Base-by-base conservation (phyloP, 2,329 filamentous ascomycete species). In the Ceratocystis cubensis region DNA sequence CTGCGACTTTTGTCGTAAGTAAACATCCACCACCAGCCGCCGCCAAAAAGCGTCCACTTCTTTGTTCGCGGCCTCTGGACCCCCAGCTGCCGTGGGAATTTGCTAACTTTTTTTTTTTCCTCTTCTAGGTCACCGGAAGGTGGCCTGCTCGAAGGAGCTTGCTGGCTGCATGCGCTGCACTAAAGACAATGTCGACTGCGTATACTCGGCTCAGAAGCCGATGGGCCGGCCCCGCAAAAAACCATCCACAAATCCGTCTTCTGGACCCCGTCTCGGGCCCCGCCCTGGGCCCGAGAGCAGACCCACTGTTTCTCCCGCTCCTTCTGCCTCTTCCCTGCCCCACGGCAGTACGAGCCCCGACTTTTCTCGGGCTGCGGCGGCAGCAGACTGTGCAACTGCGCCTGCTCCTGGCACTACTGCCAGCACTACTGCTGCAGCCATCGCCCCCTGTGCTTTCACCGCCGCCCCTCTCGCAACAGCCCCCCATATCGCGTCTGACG, bases 1-100 rank as follows among this genome's bases (percentile, higher is more conserved):
- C 69, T 88, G 85, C 74, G 85, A 88, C 73, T 84, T 86, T 73
- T 88, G 85, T 75, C 80, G 85, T 87, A 79, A 75, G 83, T 79
- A 28, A 50, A 45, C 37, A 41, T n/a, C 22, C n/a, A 25, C 5
- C 30, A 50, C 5, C 5, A 30, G 30, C 30, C 69, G 66, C 70
- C 53, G 70, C 70, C 22, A 28, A 13, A 13, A n/a, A 59, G 67
- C 37, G 3, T 10, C 33, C 33, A 7, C 33, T 37, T 10, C 10
- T 10, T 13, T 37, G 33, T 37, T 37, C 33, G 33, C 33, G 33
- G 33, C 33, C 8, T 37, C 33, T 37, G 33, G 10, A 37, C 33
- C 1, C 33, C 33, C 8, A 37, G 8, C 33, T 37, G 10, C 33
- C 33, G 33, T 37, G 33, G 33, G 10, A 37, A 37, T 37, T 10